A percentile compares a stretch with the other conserved stretches of the same genome.
phyloP scores from a whole-genome alignment of 768 basidiomycete genomes.

The Ephemerocybe angulata region DNA sequence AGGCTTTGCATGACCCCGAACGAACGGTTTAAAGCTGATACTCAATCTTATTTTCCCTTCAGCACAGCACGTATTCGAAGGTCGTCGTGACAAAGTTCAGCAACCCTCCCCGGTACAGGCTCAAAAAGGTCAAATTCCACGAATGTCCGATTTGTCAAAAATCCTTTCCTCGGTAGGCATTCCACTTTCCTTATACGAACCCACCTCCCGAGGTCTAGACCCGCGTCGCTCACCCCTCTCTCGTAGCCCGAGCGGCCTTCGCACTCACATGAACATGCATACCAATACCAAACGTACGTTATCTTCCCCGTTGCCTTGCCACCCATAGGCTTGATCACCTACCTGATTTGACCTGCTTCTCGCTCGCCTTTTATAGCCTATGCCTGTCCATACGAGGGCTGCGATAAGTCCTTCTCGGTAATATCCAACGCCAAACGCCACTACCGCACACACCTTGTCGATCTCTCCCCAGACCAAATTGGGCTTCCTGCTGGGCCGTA shows the following conservation, averaged over 20 bases:
- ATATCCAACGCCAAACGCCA: slow-evolving; percentile 65
- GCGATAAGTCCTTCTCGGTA: slow-evolving; percentile 56
- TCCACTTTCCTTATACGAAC: neutral
- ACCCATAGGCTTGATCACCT: neutral
- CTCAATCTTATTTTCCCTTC: neutral
- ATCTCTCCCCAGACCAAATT: slow-evolving; percentile 19
- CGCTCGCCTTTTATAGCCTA: slow-evolving; percentile 22
- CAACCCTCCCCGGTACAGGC: slow-evolving; percentile 8
- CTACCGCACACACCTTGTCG: slow-evolving; percentile 58
- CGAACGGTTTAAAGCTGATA: neutral
- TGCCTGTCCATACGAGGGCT: slow-evolving; percentile 47
- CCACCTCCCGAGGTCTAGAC: neutral
- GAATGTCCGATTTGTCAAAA: slow-evolving; percentile 31
- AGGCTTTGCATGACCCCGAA: slow-evolving; percentile 19
- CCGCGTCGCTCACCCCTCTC: neutral
- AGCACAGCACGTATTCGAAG: slow-evolving; percentile 1
- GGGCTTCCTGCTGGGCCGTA: slow-evolving; percentile 17
- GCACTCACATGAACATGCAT: slow-evolving; percentile 35
- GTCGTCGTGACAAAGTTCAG: slow-evolving; percentile 11
- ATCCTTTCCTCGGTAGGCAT: slow-evolving; percentile 29
- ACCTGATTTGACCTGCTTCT: neutral
- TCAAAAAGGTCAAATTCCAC: slow-evolving; percentile 34
- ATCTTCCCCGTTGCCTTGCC: neutral
- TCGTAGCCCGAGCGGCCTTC: slow-evolving; percentile 30
- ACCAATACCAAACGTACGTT: slow-evolving; percentile 30